These are phyloP conservation scores for Naegleria gruberi DNA, from an alignment of 208 protist genomes.

Conservation along the genomic window DNA sequence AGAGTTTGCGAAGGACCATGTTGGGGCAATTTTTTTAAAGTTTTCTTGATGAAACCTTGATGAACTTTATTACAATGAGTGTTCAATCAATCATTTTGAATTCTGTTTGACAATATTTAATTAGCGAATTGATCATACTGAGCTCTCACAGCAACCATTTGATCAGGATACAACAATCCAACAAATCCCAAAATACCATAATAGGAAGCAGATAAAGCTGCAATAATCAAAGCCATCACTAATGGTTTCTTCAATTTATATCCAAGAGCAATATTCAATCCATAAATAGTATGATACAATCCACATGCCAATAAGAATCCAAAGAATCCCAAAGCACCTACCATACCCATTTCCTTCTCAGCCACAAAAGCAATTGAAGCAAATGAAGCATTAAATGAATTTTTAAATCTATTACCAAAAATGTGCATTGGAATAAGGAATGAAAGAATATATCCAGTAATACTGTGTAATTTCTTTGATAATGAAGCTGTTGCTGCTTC, in stretches of 20 bases:
- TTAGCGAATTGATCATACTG: too few relatives aligned
- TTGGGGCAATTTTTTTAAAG: too few relatives aligned
- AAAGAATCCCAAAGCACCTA: neutral
- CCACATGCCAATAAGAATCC: neutral
- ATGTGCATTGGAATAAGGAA: neutral
- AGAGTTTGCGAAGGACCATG: too few relatives aligned
- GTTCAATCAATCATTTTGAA: too few relatives aligned
- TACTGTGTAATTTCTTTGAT: neutral
- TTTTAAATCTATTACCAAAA: neutral
- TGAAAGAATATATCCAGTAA: neutral
- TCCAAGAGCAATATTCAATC: neutral
- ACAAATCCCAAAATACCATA: neutral
- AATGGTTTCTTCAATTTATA: neutral
- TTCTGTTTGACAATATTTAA: too few relatives aligned
- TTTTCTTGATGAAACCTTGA: too few relatives aligned
- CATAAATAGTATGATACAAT: neutral
- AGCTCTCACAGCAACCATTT: neutral
- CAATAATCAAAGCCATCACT: neutral
- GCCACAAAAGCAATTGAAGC: neutral
- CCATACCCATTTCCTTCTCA: neutral
- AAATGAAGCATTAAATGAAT: neutral
- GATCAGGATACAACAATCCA: neutral
- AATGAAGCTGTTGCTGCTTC: neutral
- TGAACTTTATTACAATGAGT: too few relatives aligned
- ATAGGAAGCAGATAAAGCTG: neutral